phyloP scores from a whole-genome alignment of 2,329 filamentous ascomycete genomes.

The Aspergillus cejpii region DNA sequence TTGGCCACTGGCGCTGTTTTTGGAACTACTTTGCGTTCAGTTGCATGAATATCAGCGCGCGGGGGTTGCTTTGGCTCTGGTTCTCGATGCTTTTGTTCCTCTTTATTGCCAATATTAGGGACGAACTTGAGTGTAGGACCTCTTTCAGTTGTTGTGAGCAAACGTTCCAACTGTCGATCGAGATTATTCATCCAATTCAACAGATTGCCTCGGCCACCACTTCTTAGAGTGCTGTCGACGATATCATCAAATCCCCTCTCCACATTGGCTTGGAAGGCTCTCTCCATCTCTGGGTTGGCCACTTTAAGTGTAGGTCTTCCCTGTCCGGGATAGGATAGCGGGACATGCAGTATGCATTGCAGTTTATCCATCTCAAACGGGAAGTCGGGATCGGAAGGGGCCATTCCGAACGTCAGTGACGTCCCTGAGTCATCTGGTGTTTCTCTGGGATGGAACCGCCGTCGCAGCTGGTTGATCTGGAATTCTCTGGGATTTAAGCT shows the following conservation, averaged over 20 bases:
- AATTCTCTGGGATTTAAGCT: slow-evolving; percentile 63
- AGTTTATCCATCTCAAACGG: slow-evolving; percentile 67
- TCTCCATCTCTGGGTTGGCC: slow-evolving; percentile 62
- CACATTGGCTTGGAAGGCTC: slow-evolving; percentile 68
- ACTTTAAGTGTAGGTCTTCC: slow-evolving; percentile 55
- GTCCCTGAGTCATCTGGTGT: slow-evolving; percentile 46
- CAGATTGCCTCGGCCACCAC: slow-evolving; percentile 46
- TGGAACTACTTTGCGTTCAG: neutral
- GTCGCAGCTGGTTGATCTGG: slow-evolving; percentile 65
- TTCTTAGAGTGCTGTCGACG: slow-evolving; percentile 47
- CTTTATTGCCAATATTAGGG: slow-evolving; percentile 48
- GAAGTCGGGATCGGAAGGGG: slow-evolving; percentile 75
- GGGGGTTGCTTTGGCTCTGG: neutral
- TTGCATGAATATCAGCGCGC: slow-evolving; percentile 1
- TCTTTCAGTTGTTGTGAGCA: slow-evolving; percentile 63
- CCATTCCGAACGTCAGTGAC: slow-evolving; percentile 57
- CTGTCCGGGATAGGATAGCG: slow-evolving; percentile 53
- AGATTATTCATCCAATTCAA: slow-evolving; percentile 61
- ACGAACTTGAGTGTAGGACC: slow-evolving; percentile 66
- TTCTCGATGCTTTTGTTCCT: slow-evolving; percentile 6
- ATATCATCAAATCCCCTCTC: slow-evolving; percentile 66
- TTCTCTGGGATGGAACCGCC: slow-evolving; percentile 54
- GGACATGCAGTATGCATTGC: slow-evolving; percentile 61
- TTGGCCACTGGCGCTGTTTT: slow-evolving; percentile 6
- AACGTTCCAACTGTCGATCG: slow-evolving; percentile 64